phyloP scores from a whole-genome alignment of 768 basidiomycete species.

The Pisolithus marmoratus region DNA sequence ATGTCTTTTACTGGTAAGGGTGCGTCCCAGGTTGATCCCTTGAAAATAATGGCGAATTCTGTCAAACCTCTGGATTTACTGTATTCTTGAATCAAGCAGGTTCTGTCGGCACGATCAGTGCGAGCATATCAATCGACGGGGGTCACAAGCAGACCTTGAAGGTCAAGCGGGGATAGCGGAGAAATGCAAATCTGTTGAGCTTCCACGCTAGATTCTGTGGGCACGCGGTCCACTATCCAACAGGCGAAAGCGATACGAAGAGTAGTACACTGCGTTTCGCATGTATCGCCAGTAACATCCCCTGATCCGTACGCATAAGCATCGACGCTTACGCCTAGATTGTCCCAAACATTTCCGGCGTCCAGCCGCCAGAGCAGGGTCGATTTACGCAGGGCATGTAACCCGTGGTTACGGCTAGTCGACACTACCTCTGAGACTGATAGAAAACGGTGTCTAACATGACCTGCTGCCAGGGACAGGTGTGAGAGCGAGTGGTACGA shows the following conservation, averaged over 20 bases:
- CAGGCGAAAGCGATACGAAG: slow-evolving; percentile 68
- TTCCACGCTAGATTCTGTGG: slow-evolving; percentile 60
- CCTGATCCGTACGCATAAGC: slow-evolving; percentile 56
- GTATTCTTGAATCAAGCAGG: slow-evolving; percentile 20
- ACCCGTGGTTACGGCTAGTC: slow-evolving; percentile 47
- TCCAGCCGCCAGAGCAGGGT: slow-evolving; percentile 70
- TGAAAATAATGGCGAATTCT: neutral
- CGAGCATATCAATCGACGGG: slow-evolving; percentile 15
- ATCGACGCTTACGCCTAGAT: slow-evolving; percentile 42
- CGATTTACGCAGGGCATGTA: slow-evolving; percentile 59
- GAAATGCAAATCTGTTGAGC: slow-evolving; percentile 39
- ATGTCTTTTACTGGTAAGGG: slow-evolving; percentile 19
- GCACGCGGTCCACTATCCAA: slow-evolving; percentile 63
- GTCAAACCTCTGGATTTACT: slow-evolving; percentile 16
- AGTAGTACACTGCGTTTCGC: slow-evolving; percentile 55
- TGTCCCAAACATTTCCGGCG: slow-evolving; percentile 56
- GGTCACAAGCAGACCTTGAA: slow-evolving; percentile 6
- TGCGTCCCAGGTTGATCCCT: neutral
- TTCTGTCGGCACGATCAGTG: slow-evolving; percentile 19
- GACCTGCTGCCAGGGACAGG: slow-evolving; percentile 43
- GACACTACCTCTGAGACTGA: slow-evolving; percentile 48
- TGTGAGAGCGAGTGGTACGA: slow-evolving; percentile 77
- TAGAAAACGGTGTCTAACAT: slow-evolving; percentile 34
- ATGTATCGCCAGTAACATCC: slow-evolving; percentile 8
- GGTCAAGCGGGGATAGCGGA: neutral